Evolutionary conservation across 163 green algal species (phyloP), one percentile per base, ranked within the genome.

Genomic region (Scenedesmus sp.): DNA sequence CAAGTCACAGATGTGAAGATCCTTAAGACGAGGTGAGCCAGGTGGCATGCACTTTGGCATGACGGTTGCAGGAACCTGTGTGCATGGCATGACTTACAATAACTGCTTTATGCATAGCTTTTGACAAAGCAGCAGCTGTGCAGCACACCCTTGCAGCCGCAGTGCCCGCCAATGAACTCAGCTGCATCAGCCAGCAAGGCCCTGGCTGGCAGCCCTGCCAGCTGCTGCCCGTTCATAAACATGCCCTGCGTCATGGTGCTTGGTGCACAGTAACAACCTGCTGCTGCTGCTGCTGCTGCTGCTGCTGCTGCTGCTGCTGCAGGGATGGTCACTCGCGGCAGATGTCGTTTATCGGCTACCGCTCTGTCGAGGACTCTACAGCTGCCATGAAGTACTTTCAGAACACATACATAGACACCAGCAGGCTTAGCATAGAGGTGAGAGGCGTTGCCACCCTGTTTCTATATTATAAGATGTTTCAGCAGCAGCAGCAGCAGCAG

Each of bases 341-440:
- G 86, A 98, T 99, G 94, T 98, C 94, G 4, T 99, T 99, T 94
- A 95, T 99, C 4, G 98, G 98, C 62, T 99, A 98, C 95, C 96
- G 95, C 18, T 97, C 94, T 0, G 95, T 94, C 20, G 95, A 96
- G 10, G 94, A 99, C 57, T 98, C 98, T 0, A 88, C 86, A 59
- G 88, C 83, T 10, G 98, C 98, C 0, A 59, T 97, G 52, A 94
- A 96, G 8, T 99, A 99, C 92, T 99, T 99, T 83, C 91, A 99
- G 93, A 94, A 93, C 5, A 96, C 97, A 1, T 99, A 97, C 94
- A 96, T 99, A 26, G 98, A 99, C 94, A 98, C 98, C 1, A 94
- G 76, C 73, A 94, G 96, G 10, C 93, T 99, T 12, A 88, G 74
- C 7, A 97, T 99, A 1, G 96, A 99, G 96, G 96, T 99, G 86